A percentile compares a stretch with the other conserved stretches of the same genome.
phyloP scores from a whole-genome alignment of 345 rosid genomes.

The Punica granatum region DNA sequence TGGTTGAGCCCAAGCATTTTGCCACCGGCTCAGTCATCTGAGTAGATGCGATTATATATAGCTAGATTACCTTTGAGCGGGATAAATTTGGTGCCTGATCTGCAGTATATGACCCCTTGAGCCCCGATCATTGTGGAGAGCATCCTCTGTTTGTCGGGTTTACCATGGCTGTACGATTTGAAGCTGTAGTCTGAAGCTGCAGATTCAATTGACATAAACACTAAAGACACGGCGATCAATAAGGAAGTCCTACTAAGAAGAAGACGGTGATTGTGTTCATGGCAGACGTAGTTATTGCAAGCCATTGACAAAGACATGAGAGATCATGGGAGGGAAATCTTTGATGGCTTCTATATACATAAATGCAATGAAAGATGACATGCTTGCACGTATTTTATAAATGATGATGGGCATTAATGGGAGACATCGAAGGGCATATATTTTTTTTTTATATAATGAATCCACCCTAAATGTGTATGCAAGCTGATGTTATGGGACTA shows the following conservation, averaged over 20 bases:
- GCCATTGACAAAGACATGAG: not conserved
- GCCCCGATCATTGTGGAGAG: conserved; percentile 38
- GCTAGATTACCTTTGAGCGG: conserved; percentile 41
- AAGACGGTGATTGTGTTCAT: not conserved
- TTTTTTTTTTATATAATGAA: too few relatives aligned
- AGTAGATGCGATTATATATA: not conserved
- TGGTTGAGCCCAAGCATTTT: too few relatives aligned
- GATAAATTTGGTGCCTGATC: conserved; percentile 25
- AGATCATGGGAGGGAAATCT: not conserved
- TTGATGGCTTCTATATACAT: not conserved
- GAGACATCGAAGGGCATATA: too few relatives aligned
- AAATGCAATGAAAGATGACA: too few relatives aligned
- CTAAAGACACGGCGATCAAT: not conserved
- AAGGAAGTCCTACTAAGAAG: not conserved
- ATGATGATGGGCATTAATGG: too few relatives aligned
- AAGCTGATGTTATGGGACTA: too few relatives aligned
- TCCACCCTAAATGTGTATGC: too few relatives aligned
- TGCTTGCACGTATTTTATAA: too few relatives aligned
- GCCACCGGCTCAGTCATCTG: too few relatives aligned
- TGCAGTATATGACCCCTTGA: conserved; percentile 59
- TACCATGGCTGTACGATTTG: not conserved
- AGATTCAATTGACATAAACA: not conserved
- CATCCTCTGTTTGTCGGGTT: not conserved
- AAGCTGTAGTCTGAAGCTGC: not conserved
- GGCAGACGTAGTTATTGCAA: not conserved